These are phyloP conservation scores for Scheffersomyces parashehatae DNA, from an alignment of 1,139 yeast genomes.

Conservation along the genomic window DNA sequence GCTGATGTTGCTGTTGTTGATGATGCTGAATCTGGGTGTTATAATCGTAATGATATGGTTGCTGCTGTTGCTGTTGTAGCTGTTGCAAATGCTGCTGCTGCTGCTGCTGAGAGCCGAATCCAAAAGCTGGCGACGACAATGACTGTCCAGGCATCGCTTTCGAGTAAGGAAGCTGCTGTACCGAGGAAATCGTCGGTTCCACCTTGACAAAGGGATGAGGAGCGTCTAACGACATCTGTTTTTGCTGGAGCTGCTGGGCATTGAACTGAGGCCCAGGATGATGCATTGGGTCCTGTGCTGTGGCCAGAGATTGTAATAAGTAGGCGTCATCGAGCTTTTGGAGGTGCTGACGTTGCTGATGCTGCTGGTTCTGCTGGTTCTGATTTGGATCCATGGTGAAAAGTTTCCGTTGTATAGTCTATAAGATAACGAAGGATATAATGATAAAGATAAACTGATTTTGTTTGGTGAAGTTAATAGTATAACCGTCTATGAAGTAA, in stretches of 20 bases:
- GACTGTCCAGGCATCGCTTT: no score
- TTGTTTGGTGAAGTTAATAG: no score
- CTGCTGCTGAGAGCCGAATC: conserved; percentile 1
- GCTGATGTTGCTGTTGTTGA: conserved; percentile 8
- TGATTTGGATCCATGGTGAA: conserved; percentile 1
- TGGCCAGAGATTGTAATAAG: conserved; percentile 2
- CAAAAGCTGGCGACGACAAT: no score
- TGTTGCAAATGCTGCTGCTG: conserved; percentile 3
- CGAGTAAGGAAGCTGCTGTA: neutral
- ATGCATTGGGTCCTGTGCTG: neutral
- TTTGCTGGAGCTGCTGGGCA: neutral
- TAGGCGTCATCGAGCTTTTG: conserved; percentile 8
- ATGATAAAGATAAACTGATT: no score
- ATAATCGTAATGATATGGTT: conserved; percentile 1
- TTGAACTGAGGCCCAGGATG: neutral
- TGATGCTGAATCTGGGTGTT: conserved; percentile 11
- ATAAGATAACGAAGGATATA: no score
- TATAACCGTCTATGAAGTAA: no score
- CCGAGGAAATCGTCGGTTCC: neutral
- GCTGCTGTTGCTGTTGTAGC: conserved; percentile 3
- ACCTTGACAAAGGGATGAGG: neutral
- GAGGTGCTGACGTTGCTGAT: conserved; percentile 5
- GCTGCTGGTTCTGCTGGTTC: conserved; percentile 7
- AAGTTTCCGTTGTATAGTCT: no score
- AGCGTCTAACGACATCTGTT: neutral